Conservation (phyloP, 2,329 filamentous ascomycete species). For the Aspergillus ustus region DNA sequence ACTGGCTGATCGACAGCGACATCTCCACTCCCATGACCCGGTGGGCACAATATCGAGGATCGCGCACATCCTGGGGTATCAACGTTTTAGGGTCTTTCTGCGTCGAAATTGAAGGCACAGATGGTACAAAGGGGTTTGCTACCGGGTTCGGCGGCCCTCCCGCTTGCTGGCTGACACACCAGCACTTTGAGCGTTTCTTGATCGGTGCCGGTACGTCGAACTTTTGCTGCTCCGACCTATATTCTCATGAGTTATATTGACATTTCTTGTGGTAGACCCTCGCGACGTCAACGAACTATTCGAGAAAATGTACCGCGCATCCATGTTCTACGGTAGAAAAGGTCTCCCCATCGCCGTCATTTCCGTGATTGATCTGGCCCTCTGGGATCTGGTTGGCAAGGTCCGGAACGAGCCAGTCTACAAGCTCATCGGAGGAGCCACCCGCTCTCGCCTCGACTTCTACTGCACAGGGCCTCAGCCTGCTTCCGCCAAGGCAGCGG, state of each 20-base stretch:
- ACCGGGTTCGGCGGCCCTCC: constrained; percentile 93
- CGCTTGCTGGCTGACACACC: constrained; percentile 89
- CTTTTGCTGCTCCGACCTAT: background rate
- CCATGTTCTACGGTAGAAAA: constrained; percentile 96
- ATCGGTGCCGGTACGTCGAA: constrained; percentile 67
- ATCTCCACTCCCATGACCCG: constrained; percentile 91
- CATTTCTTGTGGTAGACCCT: constrained; percentile 62
- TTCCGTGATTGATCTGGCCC: constrained; percentile 87
- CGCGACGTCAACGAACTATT: constrained; percentile 90
- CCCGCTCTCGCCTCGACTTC: constrained; percentile 80
- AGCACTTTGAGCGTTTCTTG: constrained; percentile 92
- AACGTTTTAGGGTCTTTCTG: constrained; percentile 93
- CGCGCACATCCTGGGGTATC: constrained; percentile 91
- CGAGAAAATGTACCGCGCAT: constrained; percentile 94
- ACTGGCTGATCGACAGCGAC: constrained; percentile 86
- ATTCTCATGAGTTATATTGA: background rate
- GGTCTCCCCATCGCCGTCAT: constrained; percentile 89
- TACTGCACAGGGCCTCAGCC: constrained; percentile 95
- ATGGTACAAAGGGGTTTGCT: constrained; percentile 92
- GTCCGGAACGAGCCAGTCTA: constrained; percentile 91
- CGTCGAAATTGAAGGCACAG: constrained; percentile 83
- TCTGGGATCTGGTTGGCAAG: constrained; percentile 93
- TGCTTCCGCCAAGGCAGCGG: constrained; percentile 77
- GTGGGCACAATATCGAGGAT: constrained; percentile 86
- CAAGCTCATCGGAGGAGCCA: constrained; percentile 90